phyloP scores from a whole-genome alignment of 108 stramenopile species.

The Cyclotella sp. region DNA sequence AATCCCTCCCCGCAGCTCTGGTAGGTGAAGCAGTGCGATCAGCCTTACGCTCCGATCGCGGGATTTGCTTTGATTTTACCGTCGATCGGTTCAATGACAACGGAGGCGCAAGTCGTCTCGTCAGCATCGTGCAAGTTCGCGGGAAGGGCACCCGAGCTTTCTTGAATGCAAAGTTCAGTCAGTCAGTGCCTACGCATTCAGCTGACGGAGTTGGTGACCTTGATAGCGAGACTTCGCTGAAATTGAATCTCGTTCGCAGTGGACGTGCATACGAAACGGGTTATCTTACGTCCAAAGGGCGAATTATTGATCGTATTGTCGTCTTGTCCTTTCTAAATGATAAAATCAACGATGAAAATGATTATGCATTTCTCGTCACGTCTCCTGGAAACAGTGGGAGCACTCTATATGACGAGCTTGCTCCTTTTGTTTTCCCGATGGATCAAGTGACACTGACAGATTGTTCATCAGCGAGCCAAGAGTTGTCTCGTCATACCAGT shows the following conservation, averaged over 20 bases:
- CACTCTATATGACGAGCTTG: slow-evolving; percentile 59
- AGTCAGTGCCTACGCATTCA: slow-evolving; percentile 42
- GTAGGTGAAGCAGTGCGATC: slow-evolving; percentile 86
- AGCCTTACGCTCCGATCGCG: slow-evolving; percentile 70
- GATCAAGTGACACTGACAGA: slow-evolving; percentile 67
- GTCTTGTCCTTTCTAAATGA: slow-evolving; percentile 42
- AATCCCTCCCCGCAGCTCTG: slow-evolving; percentile 71
- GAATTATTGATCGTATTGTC: slow-evolving; percentile 68
- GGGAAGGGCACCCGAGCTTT: slow-evolving; percentile 71
- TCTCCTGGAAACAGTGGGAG: slow-evolving; percentile 79
- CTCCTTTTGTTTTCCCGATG: slow-evolving; percentile 84
- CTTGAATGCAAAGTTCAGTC: slow-evolving; percentile 75
- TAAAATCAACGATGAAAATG: slow-evolving; percentile 8
- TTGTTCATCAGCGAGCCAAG: slow-evolving; percentile 1
- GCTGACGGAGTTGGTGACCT: not conserved
- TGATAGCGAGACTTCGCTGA: not conserved
- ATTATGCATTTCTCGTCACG: slow-evolving; percentile 68
- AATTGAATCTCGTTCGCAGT: slow-evolving; percentile 33
- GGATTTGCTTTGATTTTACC: slow-evolving; percentile 59
- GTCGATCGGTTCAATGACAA: slow-evolving; percentile 16
- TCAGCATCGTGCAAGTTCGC: slow-evolving; percentile 59
- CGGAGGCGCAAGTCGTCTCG: slow-evolving; percentile 25
- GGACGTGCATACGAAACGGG: slow-evolving; percentile 57
- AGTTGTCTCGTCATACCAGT: slow-evolving; percentile 7
- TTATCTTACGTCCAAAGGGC: slow-evolving; percentile 74